Conservation (phyloP, 176 grass and related monocot genomes). For the Neostapfia colusana region DNA sequence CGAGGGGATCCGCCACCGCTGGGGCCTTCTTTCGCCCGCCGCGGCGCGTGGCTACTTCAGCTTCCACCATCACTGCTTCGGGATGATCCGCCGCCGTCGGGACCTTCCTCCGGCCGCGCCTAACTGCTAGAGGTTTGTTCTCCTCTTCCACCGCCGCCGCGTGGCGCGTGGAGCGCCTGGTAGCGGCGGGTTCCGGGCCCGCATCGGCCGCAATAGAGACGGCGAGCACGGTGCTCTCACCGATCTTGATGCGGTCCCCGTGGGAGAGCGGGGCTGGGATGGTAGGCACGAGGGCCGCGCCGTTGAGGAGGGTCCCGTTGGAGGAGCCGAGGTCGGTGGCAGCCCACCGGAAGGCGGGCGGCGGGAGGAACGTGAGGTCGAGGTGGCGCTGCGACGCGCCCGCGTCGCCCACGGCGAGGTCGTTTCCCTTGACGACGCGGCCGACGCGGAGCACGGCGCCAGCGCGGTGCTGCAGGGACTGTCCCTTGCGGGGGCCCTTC, state of each 20-base stretch:
- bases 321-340: constrained; percentile 70
- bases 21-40: constrained; percentile 30
- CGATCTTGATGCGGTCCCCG: constrained; percentile 67
- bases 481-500: constrained; percentile 66
- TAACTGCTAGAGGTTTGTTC: background rate
- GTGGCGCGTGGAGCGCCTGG: constrained; percentile 36
- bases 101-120: constrained; percentile 32
- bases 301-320: constrained; percentile 82
- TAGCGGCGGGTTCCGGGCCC: background rate
- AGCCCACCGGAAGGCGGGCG: constrained; percentile 50
- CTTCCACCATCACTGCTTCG: constrained; percentile 14
- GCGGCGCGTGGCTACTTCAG: background rate
- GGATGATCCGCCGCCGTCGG: background rate
- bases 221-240: constrained; percentile 53
- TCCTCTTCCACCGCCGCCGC: background rate
- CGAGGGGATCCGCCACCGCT: background rate
- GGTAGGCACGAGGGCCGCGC: constrained; percentile 36
- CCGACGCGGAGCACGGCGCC: constrained; percentile 47
- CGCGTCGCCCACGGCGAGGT: constrained; percentile 65
- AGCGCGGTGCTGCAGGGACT: constrained; percentile 42
- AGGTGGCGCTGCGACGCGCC: constrained; percentile 82
- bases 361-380: constrained; percentile 51
- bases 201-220: constrained; percentile 48
- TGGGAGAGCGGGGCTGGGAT: constrained; percentile 50
- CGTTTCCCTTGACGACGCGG: constrained; percentile 57